Conservation (phyloP, 2,329 filamentous ascomycete genomes). For the Akanthomyces lecanii region DNA sequence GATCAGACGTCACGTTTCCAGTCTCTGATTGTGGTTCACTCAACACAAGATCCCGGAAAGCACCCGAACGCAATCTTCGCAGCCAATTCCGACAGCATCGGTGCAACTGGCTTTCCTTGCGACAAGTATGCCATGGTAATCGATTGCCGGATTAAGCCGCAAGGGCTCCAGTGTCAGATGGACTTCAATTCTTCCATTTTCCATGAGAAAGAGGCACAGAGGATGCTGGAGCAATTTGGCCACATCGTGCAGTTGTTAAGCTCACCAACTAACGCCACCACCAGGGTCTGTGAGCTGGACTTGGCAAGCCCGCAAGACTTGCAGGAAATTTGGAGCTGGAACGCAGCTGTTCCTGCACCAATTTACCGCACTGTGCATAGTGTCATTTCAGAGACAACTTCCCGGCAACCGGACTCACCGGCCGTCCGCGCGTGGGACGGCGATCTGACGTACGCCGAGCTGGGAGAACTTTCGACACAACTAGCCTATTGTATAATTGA, state of each 20-base stretch:
- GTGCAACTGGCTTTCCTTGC: neutral
- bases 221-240: neutral
- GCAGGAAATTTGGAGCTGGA: neutral
- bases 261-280: neutral
- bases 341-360: neutral
- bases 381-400: neutral
- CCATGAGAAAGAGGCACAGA: neutral
- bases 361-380: neutral
- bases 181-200: neutral
- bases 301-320: neutral
- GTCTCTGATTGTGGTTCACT: neutral
- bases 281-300: neutral
- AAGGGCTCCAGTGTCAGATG: neutral
- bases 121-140: neutral
- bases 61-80: neutral
- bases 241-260: neutral
- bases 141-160: neutral
- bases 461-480: neutral
- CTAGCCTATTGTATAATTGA: neutral
- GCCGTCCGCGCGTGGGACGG: constrained; percentile 7
- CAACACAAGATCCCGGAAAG: too few species aligned
- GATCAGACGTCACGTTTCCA: neutral
- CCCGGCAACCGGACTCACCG: neutral
- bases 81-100: neutral
- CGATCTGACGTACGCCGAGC: neutral